Evolutionary conservation across 306 rosid species (phyloP), one percentile per base, ranked within the genome.

Genomic region (Quercus bicolor): DNA sequence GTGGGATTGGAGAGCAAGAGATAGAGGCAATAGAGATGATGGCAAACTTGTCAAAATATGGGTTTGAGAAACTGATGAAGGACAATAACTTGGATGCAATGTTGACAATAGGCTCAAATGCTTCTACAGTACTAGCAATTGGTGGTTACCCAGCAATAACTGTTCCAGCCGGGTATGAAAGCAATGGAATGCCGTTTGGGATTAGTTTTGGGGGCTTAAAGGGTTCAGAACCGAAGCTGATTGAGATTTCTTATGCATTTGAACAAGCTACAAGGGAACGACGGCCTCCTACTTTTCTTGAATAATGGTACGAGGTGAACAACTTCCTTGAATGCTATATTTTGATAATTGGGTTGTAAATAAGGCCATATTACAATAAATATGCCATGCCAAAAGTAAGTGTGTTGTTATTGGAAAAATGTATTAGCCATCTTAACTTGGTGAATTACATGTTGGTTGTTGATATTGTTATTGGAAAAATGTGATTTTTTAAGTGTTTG

Each of bases 91-190:
- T 86, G 15, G 85, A 86, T 65, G 85, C 89, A 3, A 53, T 80
- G 80, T 83, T 86, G 64, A 80, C 89, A 40, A 45, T 76, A 43
- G 86, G 85, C n/a, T 45, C 28, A 26, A 54, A 19, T 53, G 83
- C 76, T 19, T 68, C 81, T 16, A 18, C 60, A 18, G n/a, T 77
- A n/a, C 83, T 83, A 16, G 87, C 83, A 69, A 83, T 80, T 62
- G 89, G 89, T 24, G 89, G 89, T 20, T 83, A 73, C 55, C 89
- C 89, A 2, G 89, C 75, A 37, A 83, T 86, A 23, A 60, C 82
- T 55, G 89, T 86, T 23, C 89, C 83, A 0, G 83, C 85, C 8
- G 87, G 89, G 10, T 86, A 83, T 37, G 81, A 77, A 24, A 57
- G 45, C 48, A 48, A 72, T n/a, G 81, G 79, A 34, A 81, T 70